These are phyloP conservation scores for Dryas octopetala DNA, from an alignment of 306 rosid genomes.

Conservation along the genomic window DNA sequence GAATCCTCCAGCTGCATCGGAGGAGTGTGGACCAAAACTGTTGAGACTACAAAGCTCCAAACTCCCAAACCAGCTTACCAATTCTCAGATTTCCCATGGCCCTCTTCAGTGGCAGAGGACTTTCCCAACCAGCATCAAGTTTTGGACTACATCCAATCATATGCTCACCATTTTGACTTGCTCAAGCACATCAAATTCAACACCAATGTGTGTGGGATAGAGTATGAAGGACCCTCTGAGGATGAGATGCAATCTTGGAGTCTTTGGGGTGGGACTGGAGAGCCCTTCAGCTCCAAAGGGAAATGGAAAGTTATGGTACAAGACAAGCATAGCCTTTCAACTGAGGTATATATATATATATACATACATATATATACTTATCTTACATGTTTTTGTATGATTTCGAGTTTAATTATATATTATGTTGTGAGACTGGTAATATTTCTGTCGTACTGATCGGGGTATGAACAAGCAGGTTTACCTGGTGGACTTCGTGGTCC, in stretches of 20 bases:
- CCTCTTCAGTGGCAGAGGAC: slow-evolving; percentile 42
- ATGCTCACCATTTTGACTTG: slow-evolving; percentile 53
- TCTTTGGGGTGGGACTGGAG: slow-evolving; percentile 51
- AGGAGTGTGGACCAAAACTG: slow-evolving; percentile 57
- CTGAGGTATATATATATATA: slow-evolving; percentile 26
- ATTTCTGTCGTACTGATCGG: neutral
- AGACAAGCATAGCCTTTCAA: slow-evolving; percentile 27
- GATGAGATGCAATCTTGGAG: slow-evolving; percentile 44
- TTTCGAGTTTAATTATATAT: neutral
- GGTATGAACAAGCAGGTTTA: slow-evolving; percentile 29
- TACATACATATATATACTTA: neutral
- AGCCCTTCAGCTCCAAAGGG: slow-evolving; percentile 39
- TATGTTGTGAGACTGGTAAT: neutral
- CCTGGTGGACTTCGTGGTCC: slow-evolving; percentile 59
- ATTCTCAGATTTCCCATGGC: slow-evolving; percentile 75
- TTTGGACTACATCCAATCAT: slow-evolving; percentile 34
- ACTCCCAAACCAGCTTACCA: slow-evolving; percentile 45
- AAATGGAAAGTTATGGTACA: slow-evolving; percentile 47
- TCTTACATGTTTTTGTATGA: too few relatives aligned
- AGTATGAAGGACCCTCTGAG: slow-evolving; percentile 40
- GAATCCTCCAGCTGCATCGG: slow-evolving; percentile 48
- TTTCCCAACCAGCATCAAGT: slow-evolving; percentile 45
- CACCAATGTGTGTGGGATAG: slow-evolving; percentile 33
- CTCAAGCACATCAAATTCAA: slow-evolving; percentile 45
- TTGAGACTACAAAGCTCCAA: slow-evolving; percentile 52